Conservation (phyloP, 2,329 filamentous ascomycete genomes). For the Pseudogymnoascus sp. region DNA sequence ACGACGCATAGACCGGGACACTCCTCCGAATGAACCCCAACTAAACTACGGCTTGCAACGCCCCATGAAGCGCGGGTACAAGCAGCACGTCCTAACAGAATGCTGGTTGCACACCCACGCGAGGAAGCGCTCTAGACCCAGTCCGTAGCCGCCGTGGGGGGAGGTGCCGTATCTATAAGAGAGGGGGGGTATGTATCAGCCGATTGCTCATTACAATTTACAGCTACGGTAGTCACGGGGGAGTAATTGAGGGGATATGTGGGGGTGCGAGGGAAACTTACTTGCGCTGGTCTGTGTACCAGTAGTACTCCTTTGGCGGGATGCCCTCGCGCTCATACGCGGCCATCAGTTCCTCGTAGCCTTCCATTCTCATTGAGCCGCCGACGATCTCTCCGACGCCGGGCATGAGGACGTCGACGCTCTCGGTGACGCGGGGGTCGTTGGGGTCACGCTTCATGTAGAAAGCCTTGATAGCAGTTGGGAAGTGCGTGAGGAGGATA, state of each 20-base stretch:
- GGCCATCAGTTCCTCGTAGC: constrained; percentile 80
- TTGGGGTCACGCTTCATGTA: constrained; percentile 90
- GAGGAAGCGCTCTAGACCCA: constrained; percentile 76
- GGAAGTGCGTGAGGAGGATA: constrained; percentile 97
- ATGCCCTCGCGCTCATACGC: constrained; percentile 86
- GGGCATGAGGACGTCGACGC: constrained; percentile 80
- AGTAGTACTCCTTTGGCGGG: constrained; percentile 82
- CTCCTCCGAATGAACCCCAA: not conserved
- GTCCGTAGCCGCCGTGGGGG: constrained; percentile 85
- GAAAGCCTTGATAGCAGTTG: constrained; percentile 94
- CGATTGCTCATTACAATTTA: constrained; percentile 30
- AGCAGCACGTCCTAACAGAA: constrained; percentile 59
- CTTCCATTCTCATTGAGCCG: constrained; percentile 92
- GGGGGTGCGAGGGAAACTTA: constrained; percentile 42
- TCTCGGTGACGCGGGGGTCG: constrained; percentile 83
- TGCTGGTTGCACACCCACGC: constrained; percentile 60
- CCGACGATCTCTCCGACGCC: constrained; percentile 96
- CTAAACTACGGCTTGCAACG: constrained; percentile 63
- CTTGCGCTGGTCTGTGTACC: constrained; percentile 98
- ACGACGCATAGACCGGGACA: not conserved
- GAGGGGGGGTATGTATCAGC: constrained; percentile 54
- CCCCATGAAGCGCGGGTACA: constrained; percentile 77
- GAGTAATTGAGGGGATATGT: too few relatives aligned
- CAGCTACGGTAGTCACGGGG: not conserved
- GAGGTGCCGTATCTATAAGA: constrained; percentile 82